A percentile compares a stretch with the other conserved stretches of the same genome.
Evolutionary conservation across 225 moss, liverwort and hornwort species (phyloP).

Genomic region (Climacium dendroides): DNA sequence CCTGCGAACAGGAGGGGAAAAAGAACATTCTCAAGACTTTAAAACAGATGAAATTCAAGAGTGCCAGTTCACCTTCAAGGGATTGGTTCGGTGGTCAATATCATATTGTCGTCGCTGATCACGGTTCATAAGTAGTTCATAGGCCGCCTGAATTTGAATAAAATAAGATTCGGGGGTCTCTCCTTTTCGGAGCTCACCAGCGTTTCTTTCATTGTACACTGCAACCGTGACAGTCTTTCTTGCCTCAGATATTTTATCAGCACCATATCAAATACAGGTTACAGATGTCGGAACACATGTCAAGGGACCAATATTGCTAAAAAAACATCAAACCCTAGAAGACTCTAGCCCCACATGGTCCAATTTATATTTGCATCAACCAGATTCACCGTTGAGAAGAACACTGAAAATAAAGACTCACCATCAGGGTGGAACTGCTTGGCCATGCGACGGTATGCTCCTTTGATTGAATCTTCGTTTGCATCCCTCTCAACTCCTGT

Average conservation of each 20-base stretch:
- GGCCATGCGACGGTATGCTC: slow-evolving; percentile 83
- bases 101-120: slow-evolving; percentile 90
- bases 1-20: not conserved
- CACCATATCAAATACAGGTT: not conserved
- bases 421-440: slow-evolving; percentile 99
- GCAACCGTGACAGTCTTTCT: slow-evolving; percentile 12
- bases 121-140: slow-evolving; percentile 92
- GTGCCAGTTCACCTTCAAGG: slow-evolving; percentile 56
- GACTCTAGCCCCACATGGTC: not conserved
- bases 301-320: not conserved
- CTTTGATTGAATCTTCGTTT: slow-evolving; percentile 71
- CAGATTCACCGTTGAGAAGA: not conserved
- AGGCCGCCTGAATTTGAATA: slow-evolving; percentile 95
- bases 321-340: not conserved
- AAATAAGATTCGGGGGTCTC: slow-evolving; percentile 84
- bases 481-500: slow-evolving; percentile 67
- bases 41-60: not conserved
- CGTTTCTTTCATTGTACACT: slow-evolving; percentile 74
- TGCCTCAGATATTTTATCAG: not conserved
- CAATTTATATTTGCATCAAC: not conserved
- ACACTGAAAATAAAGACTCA: slow-evolving; percentile 12
- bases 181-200: slow-evolving; percentile 65
- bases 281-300: not conserved
- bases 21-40: not conserved
- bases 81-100: slow-evolving; percentile 79